Base-by-base conservation (phyloP, 2,329 filamentous ascomycete species). In the Cladophialophora carrionii region DNA sequence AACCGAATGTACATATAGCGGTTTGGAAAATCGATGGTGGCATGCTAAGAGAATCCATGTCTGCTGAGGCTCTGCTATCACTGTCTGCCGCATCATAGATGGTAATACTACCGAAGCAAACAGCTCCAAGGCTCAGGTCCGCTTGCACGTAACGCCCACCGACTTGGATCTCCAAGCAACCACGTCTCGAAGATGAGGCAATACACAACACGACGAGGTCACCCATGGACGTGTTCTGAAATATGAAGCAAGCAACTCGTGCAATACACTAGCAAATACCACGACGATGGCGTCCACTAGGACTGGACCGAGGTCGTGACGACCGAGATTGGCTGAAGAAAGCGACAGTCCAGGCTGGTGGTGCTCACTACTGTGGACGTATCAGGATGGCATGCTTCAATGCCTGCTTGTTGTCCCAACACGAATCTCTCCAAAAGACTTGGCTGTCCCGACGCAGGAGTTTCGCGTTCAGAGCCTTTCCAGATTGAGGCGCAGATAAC, bases 381-480 rank as follows among this genome's bases (percentile, higher is more conserved):
- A 26, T 26, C 9, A 51, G 48, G 20, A 22, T 29, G 26, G 48
- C 48, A 20, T 41, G 54, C 54, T 43, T 34, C 34, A 43, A 12
- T 26, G 34, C 32, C 6, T 56, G 31, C n/a, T 34, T 43, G 37
- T 43, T 17, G 37, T 43, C 37, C 37, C 37, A n/a, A n/a, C 57
- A 49, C 31, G n/a, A 49, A 59, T 41, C 24, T 49, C 31, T 26
- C n/a, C 29, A 12, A 29, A 46, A 34, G 32, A 49, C 43, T 49
- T 48, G 51, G 52, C n/a, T 31, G 31, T 55, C 55, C 26, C 32
- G 32, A 41, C 52, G 60, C 53, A 57, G 37, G 26, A 31, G 63
- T 65, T 65, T 62, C 63, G 63, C 57, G 63, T 65, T 41, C 34
- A 29, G 53, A 46, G 53, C 60, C 60, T 46, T 65, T 58, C 63